Percentiles rank a stretch among this genome's conserved stretches.
phyloP scores from a whole-genome alignment of 805 yeast species.

The Monosporozyma aquatica region DNA sequence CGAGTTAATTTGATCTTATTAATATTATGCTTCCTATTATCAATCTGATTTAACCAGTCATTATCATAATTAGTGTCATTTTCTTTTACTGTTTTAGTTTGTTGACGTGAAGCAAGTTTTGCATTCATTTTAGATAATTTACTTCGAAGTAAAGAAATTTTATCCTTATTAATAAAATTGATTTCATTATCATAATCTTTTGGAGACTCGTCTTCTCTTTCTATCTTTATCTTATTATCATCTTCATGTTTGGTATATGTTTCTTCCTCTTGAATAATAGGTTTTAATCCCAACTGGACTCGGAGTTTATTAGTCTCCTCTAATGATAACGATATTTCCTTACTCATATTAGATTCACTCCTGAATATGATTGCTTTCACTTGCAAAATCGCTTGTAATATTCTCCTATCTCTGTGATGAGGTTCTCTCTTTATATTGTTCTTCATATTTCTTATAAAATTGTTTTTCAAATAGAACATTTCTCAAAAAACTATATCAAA shows the following conservation, averaged over 20 bases:
- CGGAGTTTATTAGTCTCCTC: slow-evolving; percentile 39
- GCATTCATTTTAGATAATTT: slow-evolving; percentile 9
- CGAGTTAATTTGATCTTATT: slow-evolving; percentile 4
- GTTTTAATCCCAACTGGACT: slow-evolving; percentile 33
- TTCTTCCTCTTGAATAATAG: slow-evolving; percentile 26
- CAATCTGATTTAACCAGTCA: slow-evolving; percentile 22
- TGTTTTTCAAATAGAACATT: no score
- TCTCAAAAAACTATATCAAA: no score
- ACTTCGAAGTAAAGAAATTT: slow-evolving; percentile 15
- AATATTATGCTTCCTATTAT: slow-evolving; percentile 7
- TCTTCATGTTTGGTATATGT: no score
- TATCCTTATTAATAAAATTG: slow-evolving; percentile 10
- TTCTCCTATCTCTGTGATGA: no score
- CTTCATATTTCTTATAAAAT: no score
- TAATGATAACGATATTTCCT: slow-evolving; percentile 25
- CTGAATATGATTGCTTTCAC: no score
- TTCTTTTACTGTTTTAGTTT: neutral
- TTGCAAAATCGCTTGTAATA: no score
- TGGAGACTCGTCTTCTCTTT: neutral
- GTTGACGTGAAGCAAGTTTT: neutral
- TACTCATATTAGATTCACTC: slow-evolving; percentile 19
- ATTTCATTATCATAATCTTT: neutral
- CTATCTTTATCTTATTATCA: slow-evolving; percentile 1
- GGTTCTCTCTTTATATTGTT: no score
- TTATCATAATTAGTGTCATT: slow-evolving; percentile 5